phyloP scores from a whole-genome alignment of 768 basidiomycete species.

The Hericium rajendrae region DNA sequence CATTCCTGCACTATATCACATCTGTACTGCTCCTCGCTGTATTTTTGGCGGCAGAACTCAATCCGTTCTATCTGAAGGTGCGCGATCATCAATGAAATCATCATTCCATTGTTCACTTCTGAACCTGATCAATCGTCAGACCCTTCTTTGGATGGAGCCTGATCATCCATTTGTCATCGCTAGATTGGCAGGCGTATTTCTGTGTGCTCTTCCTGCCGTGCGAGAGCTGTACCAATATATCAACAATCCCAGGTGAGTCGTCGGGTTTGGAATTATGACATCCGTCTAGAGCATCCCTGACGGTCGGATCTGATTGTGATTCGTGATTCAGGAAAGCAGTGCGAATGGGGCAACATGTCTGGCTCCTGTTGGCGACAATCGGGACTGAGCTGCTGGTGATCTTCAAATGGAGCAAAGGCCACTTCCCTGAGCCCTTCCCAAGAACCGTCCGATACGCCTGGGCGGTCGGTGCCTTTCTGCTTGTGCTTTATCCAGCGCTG shows the following conservation, averaged over 20 bases:
- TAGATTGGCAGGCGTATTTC: conserved; percentile 62
- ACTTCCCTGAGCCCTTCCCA: conserved; percentile 59
- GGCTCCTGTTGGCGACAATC: conserved; percentile 82
- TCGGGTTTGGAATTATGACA: not conserved
- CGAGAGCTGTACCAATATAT: conserved; percentile 79
- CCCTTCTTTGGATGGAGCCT: conserved; percentile 80
- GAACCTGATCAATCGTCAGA: conserved; percentile 25
- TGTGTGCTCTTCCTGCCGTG: conserved; percentile 81
- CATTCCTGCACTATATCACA: conserved; percentile 61
- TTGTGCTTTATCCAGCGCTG: conserved; percentile 60
- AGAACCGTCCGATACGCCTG: conserved; percentile 54
- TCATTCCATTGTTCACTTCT: not conserved
- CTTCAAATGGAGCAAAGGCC: conserved; percentile 71
- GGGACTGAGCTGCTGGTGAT: conserved; percentile 74
- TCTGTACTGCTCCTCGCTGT: conserved; percentile 70
- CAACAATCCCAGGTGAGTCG: conserved; percentile 60
- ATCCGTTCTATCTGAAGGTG: conserved; percentile 84
- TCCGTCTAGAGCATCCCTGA: conserved; percentile 1
- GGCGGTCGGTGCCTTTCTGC: conserved; percentile 44
- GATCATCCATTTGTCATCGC: conserved; percentile 78
- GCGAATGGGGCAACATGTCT: conserved; percentile 84
- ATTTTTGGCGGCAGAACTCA: conserved; percentile 78
- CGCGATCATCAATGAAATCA: conserved; percentile 9
- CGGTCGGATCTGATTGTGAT: not conserved
- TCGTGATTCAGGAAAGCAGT: conserved; percentile 50